Evolutionary conservation across 148 eudicot genomes (phyloP), one percentile per base, ranked within the genome.

Genomic region (Rhododendron vialii): DNA sequence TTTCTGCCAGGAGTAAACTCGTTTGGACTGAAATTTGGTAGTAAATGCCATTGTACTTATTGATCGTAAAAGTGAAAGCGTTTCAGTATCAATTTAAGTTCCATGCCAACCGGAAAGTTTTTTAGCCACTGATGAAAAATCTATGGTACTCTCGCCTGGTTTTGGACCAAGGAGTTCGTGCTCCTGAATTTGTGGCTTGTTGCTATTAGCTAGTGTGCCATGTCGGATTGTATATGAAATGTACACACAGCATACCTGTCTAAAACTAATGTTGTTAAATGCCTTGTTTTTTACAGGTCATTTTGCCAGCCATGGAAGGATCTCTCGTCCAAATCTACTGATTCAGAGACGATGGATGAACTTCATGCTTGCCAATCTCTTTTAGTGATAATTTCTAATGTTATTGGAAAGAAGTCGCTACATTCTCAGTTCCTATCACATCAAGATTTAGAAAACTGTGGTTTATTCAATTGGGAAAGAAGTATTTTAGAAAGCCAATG

Each of bases 331-430:
- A 84, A 90, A 36, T 61, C 53, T 45, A 86, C 77, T 24, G 91
- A 86, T 7, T 94, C 55, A 2, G 94, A 91, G 87, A 89, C 83
- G 82, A 75, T 93, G 86, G 93, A 92, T 28, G 96, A 93, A 87
- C 86, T 82, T 80, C 93, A 90, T 71, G 98, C 99, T 24, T 95
- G 98, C 85, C 89, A 91, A 87, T 88, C 89, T n/a, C 90, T 96
- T 67, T 86, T 94, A 38, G 86, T 92, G 26, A 84, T 85, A 74
- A 81, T 94, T 78, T 92, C 93, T 7, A 88, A 87, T 35, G 69
- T 86, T 38, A 78, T 96, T 47, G 86, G 85, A 35, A 90, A 87
- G 78, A 92, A 92, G 80, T 89, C 91, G 26, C 86, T 85, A 38
- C 85, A 80, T 78, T 28, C 87, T 1, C 87, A 87, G 41, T 69